These are phyloP conservation scores for Candida peoriensis DNA, from an alignment of 805 yeast genomes.

Conservation along the genomic window DNA sequence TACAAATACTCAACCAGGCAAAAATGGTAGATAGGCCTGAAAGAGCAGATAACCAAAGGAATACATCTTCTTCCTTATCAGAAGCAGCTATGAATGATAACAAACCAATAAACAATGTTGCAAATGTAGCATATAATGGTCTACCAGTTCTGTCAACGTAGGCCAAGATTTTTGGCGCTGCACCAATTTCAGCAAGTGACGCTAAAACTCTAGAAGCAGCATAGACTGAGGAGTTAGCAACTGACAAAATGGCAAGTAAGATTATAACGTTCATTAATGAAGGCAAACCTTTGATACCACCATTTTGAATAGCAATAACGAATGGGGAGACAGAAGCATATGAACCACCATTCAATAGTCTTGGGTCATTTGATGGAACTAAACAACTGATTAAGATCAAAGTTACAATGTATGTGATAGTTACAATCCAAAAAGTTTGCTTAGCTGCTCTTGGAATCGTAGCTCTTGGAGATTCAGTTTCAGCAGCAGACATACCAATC, in stretches of 20 bases:
- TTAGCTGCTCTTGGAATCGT: conserved; percentile 70
- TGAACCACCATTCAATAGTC: conserved; percentile 44
- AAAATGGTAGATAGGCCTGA: conserved; percentile 60
- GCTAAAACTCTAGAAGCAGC: conserved; percentile 64
- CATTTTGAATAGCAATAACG: conserved; percentile 62
- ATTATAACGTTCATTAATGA: conserved; percentile 65
- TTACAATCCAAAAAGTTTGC: conserved; percentile 78
- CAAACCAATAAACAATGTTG: conserved; percentile 50
- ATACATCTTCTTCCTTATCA: conserved; percentile 45
- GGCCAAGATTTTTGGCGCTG: conserved; percentile 52
- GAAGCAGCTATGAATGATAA: conserved; percentile 56
- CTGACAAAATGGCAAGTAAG: conserved; percentile 61
- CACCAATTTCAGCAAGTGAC: conserved; percentile 59
- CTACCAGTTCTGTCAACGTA: conserved; percentile 65
- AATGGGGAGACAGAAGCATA: conserved; percentile 73
- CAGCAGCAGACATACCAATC: conserved; percentile 74
- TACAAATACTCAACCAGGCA: conserved; percentile 58
- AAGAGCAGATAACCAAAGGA: conserved; percentile 60
- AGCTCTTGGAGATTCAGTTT: conserved; percentile 60
- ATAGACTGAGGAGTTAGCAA: conserved; percentile 68
- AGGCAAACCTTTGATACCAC: conserved; percentile 62
- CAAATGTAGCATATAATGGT: conserved; percentile 52
- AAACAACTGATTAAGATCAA: conserved; percentile 55
- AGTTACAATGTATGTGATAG: conserved; percentile 58
- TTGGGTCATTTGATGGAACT: conserved; percentile 58